phyloP scores from a whole-genome alignment of 805 yeast genomes.

The Cyberlindnera veronae region DNA sequence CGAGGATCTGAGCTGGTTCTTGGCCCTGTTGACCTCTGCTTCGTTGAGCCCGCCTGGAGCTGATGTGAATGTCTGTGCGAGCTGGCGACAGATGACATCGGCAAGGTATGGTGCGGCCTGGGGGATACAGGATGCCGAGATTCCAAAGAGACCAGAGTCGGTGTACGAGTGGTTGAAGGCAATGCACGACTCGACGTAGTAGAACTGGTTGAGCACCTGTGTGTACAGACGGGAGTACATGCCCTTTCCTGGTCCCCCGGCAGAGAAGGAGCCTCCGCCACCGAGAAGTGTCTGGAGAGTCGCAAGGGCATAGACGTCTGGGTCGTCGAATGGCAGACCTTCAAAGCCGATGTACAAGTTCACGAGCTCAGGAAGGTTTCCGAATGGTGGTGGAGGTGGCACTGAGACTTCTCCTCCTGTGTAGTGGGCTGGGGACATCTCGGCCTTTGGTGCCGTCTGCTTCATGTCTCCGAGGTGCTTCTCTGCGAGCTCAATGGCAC shows the following conservation, averaged over 20 bases:
- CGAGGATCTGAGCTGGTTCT: constrained; percentile 85
- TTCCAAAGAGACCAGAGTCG: constrained; percentile 89
- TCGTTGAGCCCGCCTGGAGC: constrained; percentile 62
- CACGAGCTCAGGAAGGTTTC: constrained; percentile 67
- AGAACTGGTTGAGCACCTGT: constrained; percentile 84
- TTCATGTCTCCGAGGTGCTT: constrained; percentile 63
- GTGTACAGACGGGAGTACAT: constrained; percentile 95
- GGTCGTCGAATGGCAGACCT: constrained; percentile 77
- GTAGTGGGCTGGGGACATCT: constrained; percentile 43
- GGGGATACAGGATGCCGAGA: constrained; percentile 80
- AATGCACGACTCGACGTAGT: constrained; percentile 83
- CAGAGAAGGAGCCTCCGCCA: constrained; percentile 96
- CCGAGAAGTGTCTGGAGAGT: constrained; percentile 87
- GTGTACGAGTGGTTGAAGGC: constrained; percentile 88
- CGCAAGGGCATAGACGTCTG: constrained; percentile 88
- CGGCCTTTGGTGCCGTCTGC: constrained; percentile 27
- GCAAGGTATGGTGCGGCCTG: constrained; percentile 82
- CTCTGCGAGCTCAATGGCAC: constrained; percentile 61
- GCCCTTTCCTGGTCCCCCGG: constrained; percentile 99
- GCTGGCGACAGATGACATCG: constrained; percentile 69
- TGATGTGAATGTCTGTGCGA: constrained; percentile 45
- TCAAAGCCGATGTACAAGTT: constrained; percentile 87
- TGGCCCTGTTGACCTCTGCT: constrained; percentile 81
- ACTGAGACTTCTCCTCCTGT: constrained; percentile 57
- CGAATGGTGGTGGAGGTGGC: constrained; percentile 40